Evolutionary conservation across 371 early-diverging fungal genomes (phyloP).

Genomic region (Mycotypha africana): DNA sequence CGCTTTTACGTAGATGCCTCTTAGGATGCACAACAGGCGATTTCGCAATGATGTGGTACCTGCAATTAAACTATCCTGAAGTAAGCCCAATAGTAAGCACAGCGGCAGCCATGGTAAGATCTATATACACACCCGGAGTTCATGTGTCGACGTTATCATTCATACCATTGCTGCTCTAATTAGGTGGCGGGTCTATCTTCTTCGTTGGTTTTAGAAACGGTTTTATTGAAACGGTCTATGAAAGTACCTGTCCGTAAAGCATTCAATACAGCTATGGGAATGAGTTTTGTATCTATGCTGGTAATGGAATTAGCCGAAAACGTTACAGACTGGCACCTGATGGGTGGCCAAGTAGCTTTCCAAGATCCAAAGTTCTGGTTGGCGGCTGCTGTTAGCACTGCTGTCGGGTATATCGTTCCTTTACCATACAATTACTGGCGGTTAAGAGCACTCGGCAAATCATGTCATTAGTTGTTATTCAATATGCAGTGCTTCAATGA

Average conservation of each 20-base stretch:
- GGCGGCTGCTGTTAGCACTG: constrained; percentile 33
- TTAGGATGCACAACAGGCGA: constrained; percentile 51
- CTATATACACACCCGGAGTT: neutral
- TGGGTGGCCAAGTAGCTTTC: constrained; percentile 44
- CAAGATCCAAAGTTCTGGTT: constrained; percentile 46
- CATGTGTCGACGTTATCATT: no score
- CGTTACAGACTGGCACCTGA: constrained; percentile 46
- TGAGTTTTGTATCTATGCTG: constrained; percentile 55
- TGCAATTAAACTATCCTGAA: constrained; percentile 37
- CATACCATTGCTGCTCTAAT: neutral
- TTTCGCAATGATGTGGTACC: constrained; percentile 47
- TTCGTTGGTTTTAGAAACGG: constrained; percentile 46
- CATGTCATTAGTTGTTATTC: constrained; percentile 34
- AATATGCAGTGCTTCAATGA: constrained; percentile 26
- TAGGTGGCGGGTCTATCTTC: constrained; percentile 45
- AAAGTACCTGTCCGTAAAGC: constrained; percentile 27
- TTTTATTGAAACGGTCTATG: constrained; percentile 38
- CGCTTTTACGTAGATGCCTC: constrained; percentile 28
- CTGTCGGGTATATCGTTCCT: constrained; percentile 47
- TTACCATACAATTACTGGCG: constrained; percentile 55
- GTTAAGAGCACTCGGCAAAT: constrained; percentile 43
- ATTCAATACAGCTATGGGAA: constrained; percentile 52
- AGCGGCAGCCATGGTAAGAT: constrained; percentile 41
- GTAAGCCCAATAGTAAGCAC: constrained; percentile 33
- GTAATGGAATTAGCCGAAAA: constrained; percentile 55